phyloP scores from a whole-genome alignment of 2,329 filamentous ascomycete species.

The Nemania abortiva region DNA sequence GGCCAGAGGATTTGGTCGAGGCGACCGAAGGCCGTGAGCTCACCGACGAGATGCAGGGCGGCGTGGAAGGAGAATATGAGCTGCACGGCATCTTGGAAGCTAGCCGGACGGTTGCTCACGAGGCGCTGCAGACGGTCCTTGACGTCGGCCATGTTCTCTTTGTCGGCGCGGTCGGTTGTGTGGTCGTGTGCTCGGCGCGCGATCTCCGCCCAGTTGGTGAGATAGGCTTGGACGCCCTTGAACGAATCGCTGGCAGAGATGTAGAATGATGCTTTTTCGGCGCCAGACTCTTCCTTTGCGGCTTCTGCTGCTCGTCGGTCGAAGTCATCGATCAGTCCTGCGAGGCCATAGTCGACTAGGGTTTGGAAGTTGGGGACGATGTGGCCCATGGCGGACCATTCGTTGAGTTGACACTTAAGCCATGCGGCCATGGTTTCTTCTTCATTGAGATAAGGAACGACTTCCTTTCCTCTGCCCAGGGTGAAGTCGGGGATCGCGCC shows the following conservation, averaged over 20 bases:
- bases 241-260: conserved; percentile 32
- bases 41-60: conserved; percentile 35
- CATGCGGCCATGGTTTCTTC: conserved; percentile 35
- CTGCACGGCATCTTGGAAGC: conserved; percentile 37
- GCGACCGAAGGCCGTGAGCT: conserved; percentile 36
- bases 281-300: too few relatives aligned
- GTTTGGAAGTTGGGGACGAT: conserved; percentile 38
- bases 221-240: conserved; percentile 30
- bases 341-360: conserved; percentile 27
- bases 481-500: conserved; percentile 38
- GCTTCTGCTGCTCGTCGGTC: conserved; percentile 15
- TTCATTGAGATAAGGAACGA: conserved; percentile 31
- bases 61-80: conserved; percentile 34
- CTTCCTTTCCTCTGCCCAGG: conserved; percentile 35
- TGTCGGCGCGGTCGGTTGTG: conserved; percentile 3
- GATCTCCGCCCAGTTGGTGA: conserved; percentile 33
- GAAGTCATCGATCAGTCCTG: conserved; percentile 27
- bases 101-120: background rate
- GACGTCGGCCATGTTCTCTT: conserved; percentile 33
- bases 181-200: conserved; percentile 7
- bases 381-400: conserved; percentile 32
- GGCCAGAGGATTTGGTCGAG: conserved; percentile 38
- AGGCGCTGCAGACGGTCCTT: conserved; percentile 28
- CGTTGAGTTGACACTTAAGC: conserved; percentile 32
- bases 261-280: conserved; percentile 29